phyloP scores from a whole-genome alignment of 164 flowering plant genomes.

The Pachysandra terminalis region DNA sequence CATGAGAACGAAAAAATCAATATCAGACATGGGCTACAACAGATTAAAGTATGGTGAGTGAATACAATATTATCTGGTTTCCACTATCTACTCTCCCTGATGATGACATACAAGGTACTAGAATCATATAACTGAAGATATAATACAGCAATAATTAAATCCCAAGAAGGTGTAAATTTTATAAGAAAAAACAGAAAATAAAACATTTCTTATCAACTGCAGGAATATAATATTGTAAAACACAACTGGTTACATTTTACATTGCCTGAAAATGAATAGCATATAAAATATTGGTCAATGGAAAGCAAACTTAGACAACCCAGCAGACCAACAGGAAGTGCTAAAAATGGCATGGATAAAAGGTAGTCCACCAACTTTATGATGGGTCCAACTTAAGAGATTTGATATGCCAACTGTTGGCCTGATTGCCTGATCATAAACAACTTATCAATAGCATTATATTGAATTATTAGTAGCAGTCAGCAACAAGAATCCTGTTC shows the following conservation, averaged over 20 bases:
- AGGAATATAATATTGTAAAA: neutral
- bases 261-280: no score
- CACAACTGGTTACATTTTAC: neutral
- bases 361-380: neutral
- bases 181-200: neutral
- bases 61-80: neutral
- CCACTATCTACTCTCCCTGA: neutral
- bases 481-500: no score
- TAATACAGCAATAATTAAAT: neutral
- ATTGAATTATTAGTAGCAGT: neutral
- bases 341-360: neutral
- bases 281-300: no score
- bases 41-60: neutral
- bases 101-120: neutral
- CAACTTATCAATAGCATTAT: neutral
- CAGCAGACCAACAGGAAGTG: no score
- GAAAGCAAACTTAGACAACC: no score
- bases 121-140: neutral
- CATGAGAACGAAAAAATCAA: slow-evolving; percentile 12
- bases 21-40: slow-evolving; percentile 11
- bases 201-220: neutral
- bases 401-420: neutral
- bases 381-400: neutral
- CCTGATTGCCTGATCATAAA: neutral
- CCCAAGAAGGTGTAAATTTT: neutral